phyloP scores from a whole-genome alignment of 2,329 filamentous ascomycete genomes.

The Helotiales sp. region DNA sequence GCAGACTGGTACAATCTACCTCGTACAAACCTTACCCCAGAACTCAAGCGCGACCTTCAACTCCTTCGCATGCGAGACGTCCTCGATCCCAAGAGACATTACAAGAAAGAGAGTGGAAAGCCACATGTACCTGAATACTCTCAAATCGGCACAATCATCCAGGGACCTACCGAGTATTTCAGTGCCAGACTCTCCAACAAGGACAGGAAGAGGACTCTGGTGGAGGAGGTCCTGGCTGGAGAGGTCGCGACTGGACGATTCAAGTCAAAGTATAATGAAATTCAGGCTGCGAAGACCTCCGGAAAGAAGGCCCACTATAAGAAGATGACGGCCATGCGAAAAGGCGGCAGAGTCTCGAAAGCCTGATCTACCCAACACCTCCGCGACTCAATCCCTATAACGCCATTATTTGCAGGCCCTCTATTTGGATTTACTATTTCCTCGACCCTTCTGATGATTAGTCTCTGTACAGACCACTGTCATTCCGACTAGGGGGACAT shows the following conservation, averaged over 20 bases:
- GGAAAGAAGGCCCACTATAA: conserved; percentile 92
- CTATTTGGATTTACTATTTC: conserved; percentile 11
- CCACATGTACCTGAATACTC: conserved; percentile 74
- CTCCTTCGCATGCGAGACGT: conserved; percentile 86
- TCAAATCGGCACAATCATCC: conserved; percentile 84
- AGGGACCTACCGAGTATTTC: conserved; percentile 86
- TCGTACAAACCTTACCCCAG: conserved; percentile 77
- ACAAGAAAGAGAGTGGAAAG: conserved; percentile 69
- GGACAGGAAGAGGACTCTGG: conserved; percentile 82
- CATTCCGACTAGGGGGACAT: too few species aligned
- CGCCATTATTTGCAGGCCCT: background rate
- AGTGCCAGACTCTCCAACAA: conserved; percentile 79
- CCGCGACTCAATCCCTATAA: background rate
- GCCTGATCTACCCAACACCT: conserved; percentile 4
- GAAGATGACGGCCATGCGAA: conserved; percentile 57
- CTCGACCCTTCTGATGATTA: conserved; percentile 16
- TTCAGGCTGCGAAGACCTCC: conserved; percentile 79
- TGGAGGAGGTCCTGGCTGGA: conserved; percentile 76
- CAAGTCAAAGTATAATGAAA: conserved; percentile 82
- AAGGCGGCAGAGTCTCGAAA: conserved; percentile 20
- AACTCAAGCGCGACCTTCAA: conserved; percentile 87
- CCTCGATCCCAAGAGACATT: conserved; percentile 74
- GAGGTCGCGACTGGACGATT: conserved; percentile 70
- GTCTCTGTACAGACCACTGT: conserved; percentile 6
- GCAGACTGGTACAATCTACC: conserved; percentile 86